phyloP scores from a whole-genome alignment of 257 asterid genomes.

The Ocimum tenuiflorum region DNA sequence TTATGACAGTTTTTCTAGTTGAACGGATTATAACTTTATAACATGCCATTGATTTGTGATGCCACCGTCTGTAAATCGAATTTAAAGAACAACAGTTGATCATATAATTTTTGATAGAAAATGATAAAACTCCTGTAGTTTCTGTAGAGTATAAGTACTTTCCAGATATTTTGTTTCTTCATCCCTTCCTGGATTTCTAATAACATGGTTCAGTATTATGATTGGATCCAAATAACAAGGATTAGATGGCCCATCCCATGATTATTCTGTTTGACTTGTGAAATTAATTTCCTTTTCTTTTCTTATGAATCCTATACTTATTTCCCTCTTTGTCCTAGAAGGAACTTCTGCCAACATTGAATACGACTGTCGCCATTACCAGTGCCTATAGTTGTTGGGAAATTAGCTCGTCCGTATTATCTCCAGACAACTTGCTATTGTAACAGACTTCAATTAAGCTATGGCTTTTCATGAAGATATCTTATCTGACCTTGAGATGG shows the following conservation, averaged over 20 bases:
- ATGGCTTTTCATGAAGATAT: not conserved
- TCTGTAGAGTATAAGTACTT: not conserved
- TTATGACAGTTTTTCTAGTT: not conserved
- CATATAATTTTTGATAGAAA: not conserved
- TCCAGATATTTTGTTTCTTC: not conserved
- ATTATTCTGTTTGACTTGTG: not conserved
- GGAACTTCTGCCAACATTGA: not conserved
- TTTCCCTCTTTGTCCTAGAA: not conserved
- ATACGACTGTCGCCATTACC: not conserved
- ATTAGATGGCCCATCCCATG: not conserved
- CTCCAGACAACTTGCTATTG: not conserved
- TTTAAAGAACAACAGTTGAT: not conserved
- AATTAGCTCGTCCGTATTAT: too few species aligned
- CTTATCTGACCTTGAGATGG: not conserved
- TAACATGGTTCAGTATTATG: not conserved
- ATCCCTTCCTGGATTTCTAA: not conserved
- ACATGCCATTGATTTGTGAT: not conserved
- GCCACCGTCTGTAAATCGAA: not conserved
- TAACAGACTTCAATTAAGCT: not conserved
- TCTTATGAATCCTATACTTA: not conserved
- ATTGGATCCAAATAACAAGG: not conserved
- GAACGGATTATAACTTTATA: not conserved
- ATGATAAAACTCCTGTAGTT: not conserved
- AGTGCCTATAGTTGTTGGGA: not conserved
- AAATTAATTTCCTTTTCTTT: not conserved